Percentiles rank a stretch among this genome's conserved stretches.
Conservation (phyloP, 2,329 filamentous ascomycete species). For the Niveomyces coronatus region DNA sequence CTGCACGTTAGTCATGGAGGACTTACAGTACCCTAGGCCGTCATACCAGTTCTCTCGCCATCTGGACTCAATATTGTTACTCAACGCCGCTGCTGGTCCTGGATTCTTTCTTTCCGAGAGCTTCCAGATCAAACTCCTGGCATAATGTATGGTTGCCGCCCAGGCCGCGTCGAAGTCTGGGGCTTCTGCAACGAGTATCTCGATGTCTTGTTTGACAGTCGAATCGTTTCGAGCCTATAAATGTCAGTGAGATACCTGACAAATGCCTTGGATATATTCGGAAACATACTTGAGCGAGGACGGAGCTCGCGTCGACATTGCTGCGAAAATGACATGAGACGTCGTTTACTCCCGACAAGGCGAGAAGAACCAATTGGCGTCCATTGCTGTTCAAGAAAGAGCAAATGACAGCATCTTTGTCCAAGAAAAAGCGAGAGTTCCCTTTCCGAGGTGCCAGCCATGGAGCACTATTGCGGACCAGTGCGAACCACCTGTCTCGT, state of each 20-base stretch:
- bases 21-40: conserved; percentile 74
- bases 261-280: too few relatives aligned
- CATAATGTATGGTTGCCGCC: conserved; percentile 77
- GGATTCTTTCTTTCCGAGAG: conserved; percentile 34
- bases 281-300: conserved; percentile 53
- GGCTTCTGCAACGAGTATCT: conserved; percentile 61
- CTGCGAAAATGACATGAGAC: conserved; percentile 60
- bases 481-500: conserved; percentile 59
- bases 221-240: conserved; percentile 56
- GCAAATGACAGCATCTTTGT: conserved; percentile 68
- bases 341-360: conserved; percentile 63
- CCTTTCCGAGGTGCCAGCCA: conserved; percentile 91
- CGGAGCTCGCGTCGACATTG: conserved; percentile 49
- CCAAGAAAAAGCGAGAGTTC: conserved; percentile 51
- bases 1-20: not conserved
- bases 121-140: conserved; percentile 43
- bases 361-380: conserved; percentile 65
- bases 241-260: conserved; percentile 10
- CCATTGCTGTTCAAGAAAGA: conserved; percentile 68
- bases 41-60: conserved; percentile 91
- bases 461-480: conserved; percentile 68
- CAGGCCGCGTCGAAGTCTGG: conserved; percentile 65
- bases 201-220: conserved; percentile 39
- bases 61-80: conserved; percentile 40
- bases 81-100: conserved; percentile 11